Evolutionary conservation across 192 early-diverging fungal species (phyloP).

Genomic region (Rhizoclosmatium sp.): DNA sequence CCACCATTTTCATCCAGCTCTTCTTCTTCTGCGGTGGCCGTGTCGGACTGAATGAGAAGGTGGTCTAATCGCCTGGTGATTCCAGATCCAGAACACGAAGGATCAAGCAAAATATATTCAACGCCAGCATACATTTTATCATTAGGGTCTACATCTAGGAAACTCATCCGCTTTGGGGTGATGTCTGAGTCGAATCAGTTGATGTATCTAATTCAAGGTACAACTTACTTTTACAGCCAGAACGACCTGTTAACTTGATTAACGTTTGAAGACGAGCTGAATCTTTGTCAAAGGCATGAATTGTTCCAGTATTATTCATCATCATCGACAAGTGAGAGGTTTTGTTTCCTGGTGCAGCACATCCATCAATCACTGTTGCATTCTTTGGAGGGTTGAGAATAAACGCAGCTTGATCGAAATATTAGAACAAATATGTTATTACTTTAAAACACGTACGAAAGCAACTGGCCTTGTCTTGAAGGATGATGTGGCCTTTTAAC

Average conservation of each 20-base stretch:
- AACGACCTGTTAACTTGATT: conserved; percentile 73
- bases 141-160: conserved; percentile 82
- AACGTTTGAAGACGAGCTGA: conserved; percentile 74
- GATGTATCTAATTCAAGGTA: background rate
- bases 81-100: conserved; percentile 95
- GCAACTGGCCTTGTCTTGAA: conserved; percentile 65
- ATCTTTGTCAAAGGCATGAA: conserved; percentile 94
- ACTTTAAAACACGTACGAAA: conserved; percentile 7
- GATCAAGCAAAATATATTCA: conserved; percentile 91
- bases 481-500: conserved; percentile 78
- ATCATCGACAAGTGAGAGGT: conserved; percentile 91
- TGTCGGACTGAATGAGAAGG: conserved; percentile 62
- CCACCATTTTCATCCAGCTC: conserved; percentile 30
- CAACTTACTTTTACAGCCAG: conserved; percentile 78
- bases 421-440: background rate
- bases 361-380: conserved; percentile 86
- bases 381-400: conserved; percentile 68
- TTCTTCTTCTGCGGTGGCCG: conserved; percentile 44
- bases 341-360: conserved; percentile 98
- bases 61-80: conserved; percentile 90
- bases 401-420: conserved; percentile 65
- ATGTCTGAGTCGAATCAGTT: conserved; percentile 63
- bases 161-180: conserved; percentile 69
- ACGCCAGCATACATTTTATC: conserved; percentile 65
- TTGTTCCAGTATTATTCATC: conserved; percentile 85